A percentile compares a stretch with the other conserved stretches of the same genome.
phyloP scores from a whole-genome alignment of 768 basidiomycete species.

The Collybia sordida region DNA sequence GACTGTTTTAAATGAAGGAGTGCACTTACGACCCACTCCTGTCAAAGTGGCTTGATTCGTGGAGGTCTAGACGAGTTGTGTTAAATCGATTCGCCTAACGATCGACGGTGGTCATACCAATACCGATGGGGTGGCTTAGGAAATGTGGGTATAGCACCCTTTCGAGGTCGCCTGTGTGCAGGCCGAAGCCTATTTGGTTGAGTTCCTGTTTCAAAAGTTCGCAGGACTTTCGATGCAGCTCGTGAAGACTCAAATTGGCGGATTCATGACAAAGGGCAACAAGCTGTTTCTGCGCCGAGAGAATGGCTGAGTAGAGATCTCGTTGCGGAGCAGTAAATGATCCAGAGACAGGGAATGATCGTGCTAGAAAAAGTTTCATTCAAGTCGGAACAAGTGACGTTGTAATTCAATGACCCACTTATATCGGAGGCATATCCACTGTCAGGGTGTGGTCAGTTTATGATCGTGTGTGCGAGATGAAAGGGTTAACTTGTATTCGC shows the following conservation, averaged over 20 bases:
- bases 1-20: background rate
- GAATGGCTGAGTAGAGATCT: slow-evolving; percentile 81
- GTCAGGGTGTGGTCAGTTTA: slow-evolving; percentile 2
- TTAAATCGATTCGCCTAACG: background rate
- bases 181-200: slow-evolving; percentile 71
- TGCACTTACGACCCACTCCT: slow-evolving; percentile 49
- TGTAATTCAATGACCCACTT: slow-evolving; percentile 44
- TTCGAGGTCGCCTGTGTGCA: slow-evolving; percentile 59
- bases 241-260: slow-evolving; percentile 59
- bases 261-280: slow-evolving; percentile 59
- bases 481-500: slow-evolving; percentile 77
- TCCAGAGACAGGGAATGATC: slow-evolving; percentile 87
- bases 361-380: no score
- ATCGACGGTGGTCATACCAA: slow-evolving; percentile 49
- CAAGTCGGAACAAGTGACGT: background rate
- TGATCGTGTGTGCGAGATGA: background rate
- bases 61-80: slow-evolving; percentile 60
- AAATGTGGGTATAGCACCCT: slow-evolving; percentile 91
- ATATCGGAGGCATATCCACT: slow-evolving; percentile 96
- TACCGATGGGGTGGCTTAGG: slow-evolving; percentile 88
- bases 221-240: slow-evolving; percentile 76
- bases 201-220: slow-evolving; percentile 69
- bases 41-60: slow-evolving; percentile 74
- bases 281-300: slow-evolving; percentile 70
- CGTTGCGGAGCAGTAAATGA: slow-evolving; percentile 75